These are phyloP conservation scores for Podila verticillata DNA, from an alignment of 192 early-diverging fungal species.

Conservation along the genomic window DNA sequence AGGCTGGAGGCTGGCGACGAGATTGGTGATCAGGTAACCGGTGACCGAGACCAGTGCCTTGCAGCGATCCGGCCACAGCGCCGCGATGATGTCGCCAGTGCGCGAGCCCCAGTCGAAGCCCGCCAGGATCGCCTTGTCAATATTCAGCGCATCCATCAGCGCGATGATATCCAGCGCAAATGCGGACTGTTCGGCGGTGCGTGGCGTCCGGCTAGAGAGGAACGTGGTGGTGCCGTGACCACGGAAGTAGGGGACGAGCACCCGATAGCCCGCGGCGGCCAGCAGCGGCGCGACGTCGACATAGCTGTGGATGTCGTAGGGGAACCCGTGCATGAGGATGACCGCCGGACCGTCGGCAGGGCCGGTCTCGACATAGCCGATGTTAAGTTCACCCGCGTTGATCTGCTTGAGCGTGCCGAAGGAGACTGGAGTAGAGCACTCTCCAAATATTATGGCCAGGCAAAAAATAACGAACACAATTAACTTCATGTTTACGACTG, in stretches of 20 bases:
- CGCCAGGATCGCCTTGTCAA: background rate
- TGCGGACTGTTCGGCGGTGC: conserved; percentile 9
- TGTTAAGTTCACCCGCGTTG: background rate
- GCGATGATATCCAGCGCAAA: conserved; percentile 10
- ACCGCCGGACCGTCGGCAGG: conserved; percentile 12
- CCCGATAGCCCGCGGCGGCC: conserved; percentile 8
- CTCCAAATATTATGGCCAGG: too few relatives aligned
- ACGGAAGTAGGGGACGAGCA: conserved; percentile 12
- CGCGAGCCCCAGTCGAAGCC: conserved; percentile 9
- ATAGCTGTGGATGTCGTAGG: conserved; percentile 1
- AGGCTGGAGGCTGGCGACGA: too few relatives aligned
- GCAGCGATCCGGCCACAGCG: conserved; percentile 13
- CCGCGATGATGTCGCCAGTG: conserved; percentile 5
- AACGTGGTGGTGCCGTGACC: conserved; percentile 12
- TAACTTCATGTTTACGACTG: too few relatives aligned
- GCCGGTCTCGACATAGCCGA: conserved; percentile 7
- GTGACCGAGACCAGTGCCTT: conserved; percentile 9
- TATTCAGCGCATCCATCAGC: conserved; percentile 10
- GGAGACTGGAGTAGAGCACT: too few relatives aligned
- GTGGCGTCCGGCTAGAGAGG: conserved; percentile 5
- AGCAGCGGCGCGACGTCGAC: too few relatives aligned
- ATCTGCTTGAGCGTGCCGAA: too few relatives aligned
- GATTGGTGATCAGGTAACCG: conserved; percentile 11
- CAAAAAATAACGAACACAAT: too few relatives aligned
- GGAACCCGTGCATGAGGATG: conserved; percentile 8